Base-by-base conservation (phyloP, 352 stramenopile species). In the Phytophthora citricola region DNA sequence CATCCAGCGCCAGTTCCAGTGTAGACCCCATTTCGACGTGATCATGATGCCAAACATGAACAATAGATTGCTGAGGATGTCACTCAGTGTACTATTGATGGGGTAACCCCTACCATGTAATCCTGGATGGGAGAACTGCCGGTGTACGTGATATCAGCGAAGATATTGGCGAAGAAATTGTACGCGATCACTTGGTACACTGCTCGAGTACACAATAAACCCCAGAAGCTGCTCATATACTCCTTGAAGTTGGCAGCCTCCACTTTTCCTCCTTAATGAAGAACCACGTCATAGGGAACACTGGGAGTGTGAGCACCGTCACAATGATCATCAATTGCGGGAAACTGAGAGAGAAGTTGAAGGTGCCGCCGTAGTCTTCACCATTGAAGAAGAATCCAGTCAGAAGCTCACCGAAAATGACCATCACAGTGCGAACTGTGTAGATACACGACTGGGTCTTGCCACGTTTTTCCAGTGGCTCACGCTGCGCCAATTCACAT, bases 381-480 rank as follows among this genome's bases (percentile, higher is more conserved):
- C 62, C 62, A 52, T 90, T 92, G 57, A 92, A 78, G 32, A 53
- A 58, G 50, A 86, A 84, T 12, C 60, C 78, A 5, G 64, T 47
- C 17, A 84, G 17, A 0, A 82, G 8, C 12, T 78, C 59, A n/a
- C 67, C 68, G 12, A 89, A 64, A 36, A 80, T 78, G 12, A 70
- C 63, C 50, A 78, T 71, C 1, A 51, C 47, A 1, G 66, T 76
- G 69, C 75, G 76, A 9, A 80, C 64, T 7, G 49, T 57, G 70
- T 85, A 85, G 47, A 80, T 76, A 24, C 48, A 57, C 11, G 76
- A 83, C 40, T 88, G 79, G 0, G 76, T 85, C 50, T 75, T 77
- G 17, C 79, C 79, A 46, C 79, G 79, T 17, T 73, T 82, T 8
- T 61, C 68, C 5, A 73, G 44, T 4, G 79, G 79, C 34, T 88